These are phyloP conservation scores for Xylariales sp. DNA, from an alignment of 2,329 filamentous ascomycete species.

Conservation along the genomic window DNA sequence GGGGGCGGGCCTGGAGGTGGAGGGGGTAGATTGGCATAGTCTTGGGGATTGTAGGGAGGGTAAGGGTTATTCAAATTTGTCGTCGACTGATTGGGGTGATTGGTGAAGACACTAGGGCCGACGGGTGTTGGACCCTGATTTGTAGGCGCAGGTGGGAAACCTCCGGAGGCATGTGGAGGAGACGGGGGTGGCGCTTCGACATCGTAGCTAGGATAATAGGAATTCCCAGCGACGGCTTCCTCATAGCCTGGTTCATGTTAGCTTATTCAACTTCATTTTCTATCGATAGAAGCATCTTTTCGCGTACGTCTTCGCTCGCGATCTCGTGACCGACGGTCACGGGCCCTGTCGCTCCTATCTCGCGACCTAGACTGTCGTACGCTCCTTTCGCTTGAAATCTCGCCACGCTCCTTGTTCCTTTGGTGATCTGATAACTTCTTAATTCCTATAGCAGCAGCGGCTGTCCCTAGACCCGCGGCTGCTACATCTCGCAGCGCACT, in stretches of 20 bases:
- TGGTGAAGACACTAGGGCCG: slow-evolving; percentile 44
- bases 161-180: slow-evolving; percentile 48
- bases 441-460: slow-evolving; percentile 71
- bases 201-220: slow-evolving; percentile 45
- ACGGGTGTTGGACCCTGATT: slow-evolving; percentile 36
- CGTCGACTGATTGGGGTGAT: slow-evolving; percentile 48
- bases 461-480: slow-evolving; percentile 64
- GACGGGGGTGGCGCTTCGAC: slow-evolving; percentile 42
- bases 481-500: slow-evolving; percentile 67
- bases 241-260: slow-evolving; percentile 48
- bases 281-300: background rate
- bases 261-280: slow-evolving; percentile 10
- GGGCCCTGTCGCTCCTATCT: slow-evolving; percentile 45
- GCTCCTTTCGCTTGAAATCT: slow-evolving; percentile 51
- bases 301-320: slow-evolving; percentile 51
- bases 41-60: slow-evolving; percentile 47
- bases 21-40: slow-evolving; percentile 44
- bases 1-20: slow-evolving; percentile 46
- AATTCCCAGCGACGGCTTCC: slow-evolving; percentile 43
- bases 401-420: slow-evolving; percentile 55
- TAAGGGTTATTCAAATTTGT: slow-evolving; percentile 47
- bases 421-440: slow-evolving; percentile 67
- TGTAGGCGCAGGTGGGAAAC: slow-evolving; percentile 45
- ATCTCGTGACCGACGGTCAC: slow-evolving; percentile 52
- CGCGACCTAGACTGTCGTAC: slow-evolving; percentile 36